Conservation (phyloP, 805 yeast genomes). For the Yamadazyma takamatsuzukensis region DNA sequence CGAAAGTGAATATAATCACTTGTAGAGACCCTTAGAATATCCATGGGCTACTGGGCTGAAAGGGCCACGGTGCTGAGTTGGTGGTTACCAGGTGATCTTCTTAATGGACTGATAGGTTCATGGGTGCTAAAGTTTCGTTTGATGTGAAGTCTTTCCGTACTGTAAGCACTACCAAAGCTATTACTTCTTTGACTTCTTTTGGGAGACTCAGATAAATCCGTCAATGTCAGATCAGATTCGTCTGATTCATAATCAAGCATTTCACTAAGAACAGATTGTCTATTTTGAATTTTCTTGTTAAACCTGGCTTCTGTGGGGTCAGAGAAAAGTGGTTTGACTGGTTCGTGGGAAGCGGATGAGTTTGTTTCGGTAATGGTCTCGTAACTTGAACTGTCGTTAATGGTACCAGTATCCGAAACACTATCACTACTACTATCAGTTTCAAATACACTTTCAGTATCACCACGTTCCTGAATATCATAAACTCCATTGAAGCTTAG, state of each 20-base stretch:
- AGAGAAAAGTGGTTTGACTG: conserved; percentile 5
- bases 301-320: conserved; percentile 20
- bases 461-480: conserved; percentile 5
- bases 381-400: neutral
- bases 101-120: too few species aligned
- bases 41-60: too few species aligned
- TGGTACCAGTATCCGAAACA: conserved; percentile 8
- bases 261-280: conserved; percentile 41
- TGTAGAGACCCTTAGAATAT: too few species aligned
- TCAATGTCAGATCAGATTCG: conserved; percentile 10
- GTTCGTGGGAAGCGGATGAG: neutral
- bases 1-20: too few species aligned
- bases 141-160: too few species aligned
- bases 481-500: conserved; percentile 7
- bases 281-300: conserved; percentile 22
- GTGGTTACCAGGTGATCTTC: too few species aligned
- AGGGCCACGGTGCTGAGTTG: too few species aligned
- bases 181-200: too few species aligned
- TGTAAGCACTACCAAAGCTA: too few species aligned
- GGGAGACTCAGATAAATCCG: too few species aligned
- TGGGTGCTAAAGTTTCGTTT: too few species aligned
- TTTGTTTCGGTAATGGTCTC: neutral
- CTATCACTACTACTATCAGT: conserved; percentile 4
- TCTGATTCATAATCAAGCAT: conserved; percentile 42
- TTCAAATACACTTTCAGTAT: neutral